Evolutionary conservation across 148 eudicot species (phyloP).

Genomic region (Silene conica): DNA sequence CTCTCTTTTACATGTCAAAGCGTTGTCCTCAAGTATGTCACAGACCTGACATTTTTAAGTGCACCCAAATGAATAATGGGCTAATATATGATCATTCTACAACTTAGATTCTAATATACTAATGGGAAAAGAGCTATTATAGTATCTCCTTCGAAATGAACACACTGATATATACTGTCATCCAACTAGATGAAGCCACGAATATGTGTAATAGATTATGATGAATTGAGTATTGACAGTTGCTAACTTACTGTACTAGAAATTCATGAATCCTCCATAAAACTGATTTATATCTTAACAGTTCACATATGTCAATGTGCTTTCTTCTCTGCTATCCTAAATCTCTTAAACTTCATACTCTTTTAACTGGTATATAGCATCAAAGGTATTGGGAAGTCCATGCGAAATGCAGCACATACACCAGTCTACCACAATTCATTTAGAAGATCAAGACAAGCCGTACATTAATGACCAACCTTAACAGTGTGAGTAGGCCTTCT

Average conservation of each 20-base stretch:
- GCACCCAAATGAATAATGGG: neutral
- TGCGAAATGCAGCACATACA: neutral
- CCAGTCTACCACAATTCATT: neutral
- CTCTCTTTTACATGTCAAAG: slow-evolving; percentile 47
- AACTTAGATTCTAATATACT: neutral
- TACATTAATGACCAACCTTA: neutral
- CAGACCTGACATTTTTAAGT: slow-evolving; percentile 50
- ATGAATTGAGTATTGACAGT: neutral
- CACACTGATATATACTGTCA: neutral
- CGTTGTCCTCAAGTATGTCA: slow-evolving; percentile 85
- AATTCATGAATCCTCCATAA: neutral
- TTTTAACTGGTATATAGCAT: neutral
- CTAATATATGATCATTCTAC: neutral
- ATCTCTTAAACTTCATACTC: neutral
- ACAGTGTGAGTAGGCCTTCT: neutral
- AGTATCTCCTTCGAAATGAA: neutral
- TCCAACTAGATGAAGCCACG: neutral
- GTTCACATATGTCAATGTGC: neutral
- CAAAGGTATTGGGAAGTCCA: neutral
- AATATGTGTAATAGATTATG: neutral
- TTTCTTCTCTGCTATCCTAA: neutral
- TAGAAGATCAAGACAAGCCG: neutral
- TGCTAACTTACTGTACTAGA: neutral
- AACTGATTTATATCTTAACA: neutral
- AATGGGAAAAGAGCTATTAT: neutral